phyloP scores from a whole-genome alignment of 2,329 filamentous ascomycete genomes.

The Lecanicillium sp. region DNA sequence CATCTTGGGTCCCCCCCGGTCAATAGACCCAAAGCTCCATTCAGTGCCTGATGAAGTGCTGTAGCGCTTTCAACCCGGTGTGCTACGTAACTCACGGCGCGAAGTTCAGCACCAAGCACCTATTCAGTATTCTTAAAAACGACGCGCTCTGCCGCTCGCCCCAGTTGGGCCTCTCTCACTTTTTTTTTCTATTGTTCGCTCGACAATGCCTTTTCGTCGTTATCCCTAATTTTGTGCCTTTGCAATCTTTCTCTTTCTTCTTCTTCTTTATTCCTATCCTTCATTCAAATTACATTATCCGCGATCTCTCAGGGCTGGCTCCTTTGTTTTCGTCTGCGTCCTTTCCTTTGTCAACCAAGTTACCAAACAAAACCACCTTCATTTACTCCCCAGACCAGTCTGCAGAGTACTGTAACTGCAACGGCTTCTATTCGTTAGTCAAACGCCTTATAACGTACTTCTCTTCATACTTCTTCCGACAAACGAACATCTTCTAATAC shows the following conservation, averaged over 20 bases:
- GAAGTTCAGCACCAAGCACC: not conserved
- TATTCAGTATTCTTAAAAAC: slow-evolving; percentile 10
- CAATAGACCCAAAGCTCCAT: not conserved
- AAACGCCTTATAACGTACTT: not conserved
- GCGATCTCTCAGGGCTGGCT: slow-evolving; percentile 15
- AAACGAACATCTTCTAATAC: no score
- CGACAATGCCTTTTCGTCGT: slow-evolving; percentile 18
- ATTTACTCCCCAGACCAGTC: slow-evolving; percentile 13
- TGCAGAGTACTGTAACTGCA: not conserved
- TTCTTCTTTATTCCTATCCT: slow-evolving; percentile 14
- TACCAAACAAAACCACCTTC: not conserved
- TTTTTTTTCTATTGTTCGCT: slow-evolving; percentile 15
- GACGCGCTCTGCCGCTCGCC: not conserved
- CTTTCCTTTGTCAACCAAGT: slow-evolving; percentile 4
- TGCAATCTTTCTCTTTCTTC: not conserved
- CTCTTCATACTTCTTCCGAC: not conserved
- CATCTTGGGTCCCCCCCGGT: not conserved
- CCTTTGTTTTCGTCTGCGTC: not conserved
- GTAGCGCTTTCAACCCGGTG: not conserved
- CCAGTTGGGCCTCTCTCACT: not conserved
- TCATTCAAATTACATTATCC: slow-evolving; percentile 9
- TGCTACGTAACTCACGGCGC: slow-evolving; percentile 5
- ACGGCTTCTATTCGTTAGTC: not conserved
- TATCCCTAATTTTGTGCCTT: no score
- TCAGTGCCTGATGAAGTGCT: not conserved